Evolutionary conservation across 2,329 filamentous ascomycete genomes (phyloP), one percentile per base, ranked within the genome.

Genomic region (Leptoxyphium fumago): DNA sequence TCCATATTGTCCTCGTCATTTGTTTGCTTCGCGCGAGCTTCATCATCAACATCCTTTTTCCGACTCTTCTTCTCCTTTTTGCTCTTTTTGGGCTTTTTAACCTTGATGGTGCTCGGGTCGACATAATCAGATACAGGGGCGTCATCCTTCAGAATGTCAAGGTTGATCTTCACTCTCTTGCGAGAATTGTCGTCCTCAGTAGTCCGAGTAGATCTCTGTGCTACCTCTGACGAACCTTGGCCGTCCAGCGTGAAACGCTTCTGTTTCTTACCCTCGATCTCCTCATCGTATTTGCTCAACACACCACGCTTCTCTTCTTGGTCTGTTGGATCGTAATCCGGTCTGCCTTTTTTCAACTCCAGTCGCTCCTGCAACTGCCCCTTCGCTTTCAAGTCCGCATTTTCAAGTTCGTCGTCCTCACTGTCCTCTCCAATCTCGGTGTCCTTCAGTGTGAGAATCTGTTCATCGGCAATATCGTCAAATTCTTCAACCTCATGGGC

Each of bases 371-470:
- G 71, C 17, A 88, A 67, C 58, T 75, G 77, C 60, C 91, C 84
- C 46, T 74, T 72, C 52, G 87, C 84, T 39, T 76, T 75, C 43
- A 93, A 64, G 29, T 79, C 72, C 36, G 84, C 54, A 48, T 87
- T 87, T 61, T 91, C 84, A 11, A 98, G 72, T 64, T 96, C 87
- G 60, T 96, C 91, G 2, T 85, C 89, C 46, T 87, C 83, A 26
- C 86, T 87, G 46, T 71, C 68, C 9, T 84, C 78, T 41, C 87
- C 77, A 44, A 98, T 85, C 1, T 84, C 85, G 1, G 83, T 77
- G 64, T 98, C 91, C 59, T 94, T 95, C n/a, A 98, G 73, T 0
- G 89, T 95, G 43, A 98, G 70, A 29, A 98, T 78, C 59, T 96
- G 87, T 46, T 94, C 88, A 46, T 84, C 71, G 14, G 77, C 82